These are phyloP conservation scores for Cyberlindnera mississippiensis DNA, from an alignment of 805 yeast genomes.

Conservation along the genomic window DNA sequence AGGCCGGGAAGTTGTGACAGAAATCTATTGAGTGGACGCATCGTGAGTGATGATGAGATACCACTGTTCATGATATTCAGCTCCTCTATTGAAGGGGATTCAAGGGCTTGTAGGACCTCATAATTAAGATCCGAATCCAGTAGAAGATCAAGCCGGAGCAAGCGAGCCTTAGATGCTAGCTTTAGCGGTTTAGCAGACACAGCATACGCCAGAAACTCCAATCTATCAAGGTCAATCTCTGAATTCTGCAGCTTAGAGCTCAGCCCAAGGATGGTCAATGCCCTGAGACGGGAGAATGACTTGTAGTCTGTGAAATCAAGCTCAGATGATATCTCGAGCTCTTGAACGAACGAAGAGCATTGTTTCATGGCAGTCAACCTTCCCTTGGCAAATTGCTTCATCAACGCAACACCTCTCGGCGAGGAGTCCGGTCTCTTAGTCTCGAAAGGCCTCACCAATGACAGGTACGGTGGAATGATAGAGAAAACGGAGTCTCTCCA, in stretches of 20 bases:
- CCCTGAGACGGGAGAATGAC: conserved; percentile 6
- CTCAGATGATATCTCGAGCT: conserved; percentile 7
- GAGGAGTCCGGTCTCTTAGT: background rate
- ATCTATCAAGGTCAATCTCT: background rate
- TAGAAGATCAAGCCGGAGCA: conserved; percentile 15
- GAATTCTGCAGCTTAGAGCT: background rate
- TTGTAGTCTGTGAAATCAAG: conserved; percentile 1
- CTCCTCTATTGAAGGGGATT: conserved; percentile 7
- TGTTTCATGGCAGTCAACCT: no score
- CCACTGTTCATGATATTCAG: conserved; percentile 12
- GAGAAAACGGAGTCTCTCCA: conserved; percentile 11
- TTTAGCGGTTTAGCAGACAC: background rate
- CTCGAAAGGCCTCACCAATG: conserved; percentile 16
- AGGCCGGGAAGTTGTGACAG: background rate
- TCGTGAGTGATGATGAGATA: background rate
- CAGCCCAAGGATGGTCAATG: conserved; percentile 18
- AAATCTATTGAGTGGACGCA: conserved; percentile 4
- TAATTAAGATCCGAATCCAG: conserved; percentile 4
- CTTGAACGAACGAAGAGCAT: conserved; percentile 6
- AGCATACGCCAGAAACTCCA: conserved; percentile 15
- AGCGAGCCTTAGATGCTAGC: background rate
- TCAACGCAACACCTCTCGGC: background rate
- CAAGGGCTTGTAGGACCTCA: conserved; percentile 1
- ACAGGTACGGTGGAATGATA: conserved; percentile 6
- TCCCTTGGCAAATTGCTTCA: no score